Evolutionary conservation across 352 stramenopile species (phyloP).

Genomic region (Globisporangium megalacanthum): DNA sequence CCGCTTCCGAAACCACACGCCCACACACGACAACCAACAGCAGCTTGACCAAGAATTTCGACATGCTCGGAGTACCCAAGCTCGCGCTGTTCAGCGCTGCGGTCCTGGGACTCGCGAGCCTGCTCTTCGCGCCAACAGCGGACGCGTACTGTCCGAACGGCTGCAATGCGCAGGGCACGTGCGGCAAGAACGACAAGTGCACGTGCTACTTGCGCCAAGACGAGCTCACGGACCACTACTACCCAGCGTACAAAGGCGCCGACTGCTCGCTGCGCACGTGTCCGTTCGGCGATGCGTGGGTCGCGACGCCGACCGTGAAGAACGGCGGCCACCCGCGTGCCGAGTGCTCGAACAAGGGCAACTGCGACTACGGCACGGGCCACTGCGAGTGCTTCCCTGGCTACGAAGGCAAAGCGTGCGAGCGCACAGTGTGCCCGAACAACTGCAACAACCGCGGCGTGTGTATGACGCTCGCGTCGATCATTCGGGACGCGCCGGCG

Average conservation of each 20-base stretch:
- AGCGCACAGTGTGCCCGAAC: conserved; percentile 93
- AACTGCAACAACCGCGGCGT: conserved; percentile 92
- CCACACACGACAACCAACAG: background rate
- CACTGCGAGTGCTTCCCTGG: conserved; percentile 88
- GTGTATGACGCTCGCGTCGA: conserved; percentile 88
- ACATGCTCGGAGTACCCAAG: conserved; percentile 38
- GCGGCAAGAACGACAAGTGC: conserved; percentile 88
- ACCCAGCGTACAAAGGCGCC: conserved; percentile 61
- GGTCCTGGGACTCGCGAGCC: conserved; percentile 21
- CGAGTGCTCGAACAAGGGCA: conserved; percentile 93
- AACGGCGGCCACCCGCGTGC: conserved; percentile 71
- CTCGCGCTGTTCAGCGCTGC: conserved; percentile 32
- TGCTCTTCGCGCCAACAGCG: background rate
- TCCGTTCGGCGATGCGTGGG: conserved; percentile 63
- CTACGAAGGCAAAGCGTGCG: conserved; percentile 89
- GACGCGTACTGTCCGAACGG: conserved; percentile 76
- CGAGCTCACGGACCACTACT: conserved; percentile 25
- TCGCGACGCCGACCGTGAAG: conserved; percentile 40
- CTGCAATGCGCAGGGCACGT: conserved; percentile 84
- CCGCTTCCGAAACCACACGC: no score
- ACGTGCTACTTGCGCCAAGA: conserved; percentile 87
- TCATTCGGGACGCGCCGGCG: conserved; percentile 40
- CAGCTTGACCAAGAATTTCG: conserved; percentile 4
- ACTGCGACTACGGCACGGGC: conserved; percentile 88
- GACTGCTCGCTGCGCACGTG: conserved; percentile 82